Conservation (phyloP, 2,329 filamentous ascomycete species). For the Venturia oleaginea region DNA sequence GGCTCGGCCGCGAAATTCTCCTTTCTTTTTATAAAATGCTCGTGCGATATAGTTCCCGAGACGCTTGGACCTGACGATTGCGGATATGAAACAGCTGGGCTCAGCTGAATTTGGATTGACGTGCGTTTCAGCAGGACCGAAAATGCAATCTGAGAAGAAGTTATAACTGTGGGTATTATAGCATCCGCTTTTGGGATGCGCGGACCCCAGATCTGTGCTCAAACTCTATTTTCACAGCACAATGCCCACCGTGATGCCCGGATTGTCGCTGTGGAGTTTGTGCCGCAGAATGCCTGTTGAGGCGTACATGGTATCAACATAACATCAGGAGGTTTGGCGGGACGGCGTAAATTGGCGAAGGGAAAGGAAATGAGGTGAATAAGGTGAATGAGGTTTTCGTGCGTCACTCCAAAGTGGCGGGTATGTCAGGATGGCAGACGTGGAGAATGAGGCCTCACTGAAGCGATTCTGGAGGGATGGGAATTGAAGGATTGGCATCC, state of each 20-base stretch:
- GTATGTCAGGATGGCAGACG: background rate
- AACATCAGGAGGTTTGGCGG: background rate
- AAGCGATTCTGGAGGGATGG: background rate
- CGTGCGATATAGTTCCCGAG: background rate
- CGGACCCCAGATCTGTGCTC: background rate
- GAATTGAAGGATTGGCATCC: background rate
- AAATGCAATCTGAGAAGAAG: background rate
- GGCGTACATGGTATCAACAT: background rate
- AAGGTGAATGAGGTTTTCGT: background rate
- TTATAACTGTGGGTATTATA: background rate
- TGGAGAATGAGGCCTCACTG: background rate
- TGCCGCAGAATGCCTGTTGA: background rate
- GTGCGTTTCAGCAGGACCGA: background rate
- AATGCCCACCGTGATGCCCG: background rate
- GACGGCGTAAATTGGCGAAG: background rate
- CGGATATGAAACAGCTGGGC: background rate
- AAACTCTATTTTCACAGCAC: background rate
- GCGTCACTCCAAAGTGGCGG: background rate
- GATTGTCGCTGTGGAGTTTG: background rate
- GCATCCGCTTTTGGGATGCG: background rate
- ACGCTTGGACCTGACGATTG: conserved; percentile 4
- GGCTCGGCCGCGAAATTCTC: background rate
- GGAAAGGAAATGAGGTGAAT: background rate
- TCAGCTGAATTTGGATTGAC: background rate
- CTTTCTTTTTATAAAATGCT: background rate